phyloP scores from a whole-genome alignment of 805 yeast species.

The Tetrapisispora nanseiensis region DNA sequence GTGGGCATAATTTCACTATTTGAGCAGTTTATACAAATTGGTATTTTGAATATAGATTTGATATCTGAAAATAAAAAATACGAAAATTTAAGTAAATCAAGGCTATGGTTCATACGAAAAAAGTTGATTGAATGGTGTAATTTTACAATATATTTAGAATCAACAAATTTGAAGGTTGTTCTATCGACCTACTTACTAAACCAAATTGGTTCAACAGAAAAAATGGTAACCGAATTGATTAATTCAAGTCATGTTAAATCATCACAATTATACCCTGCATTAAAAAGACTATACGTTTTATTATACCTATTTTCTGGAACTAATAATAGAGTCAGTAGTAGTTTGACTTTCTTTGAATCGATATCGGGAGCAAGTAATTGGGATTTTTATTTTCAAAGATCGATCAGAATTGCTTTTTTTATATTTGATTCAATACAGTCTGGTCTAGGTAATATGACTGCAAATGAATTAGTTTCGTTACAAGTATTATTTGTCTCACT shows the following conservation, averaged over 20 bases:
- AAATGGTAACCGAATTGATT: conserved; percentile 4
- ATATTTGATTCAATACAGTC: conserved; percentile 14
- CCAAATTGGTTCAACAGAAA: conserved; percentile 7
- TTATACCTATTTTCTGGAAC: conserved; percentile 19
- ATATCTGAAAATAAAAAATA: conserved; percentile 3
- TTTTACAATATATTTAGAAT: conserved; percentile 8
- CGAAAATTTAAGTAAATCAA: conserved; percentile 3
- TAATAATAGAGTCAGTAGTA: conserved; percentile 8
- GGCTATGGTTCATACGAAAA: conserved; percentile 22
- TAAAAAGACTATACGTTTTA: conserved; percentile 13
- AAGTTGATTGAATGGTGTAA: conserved; percentile 22
- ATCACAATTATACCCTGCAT: conserved; percentile 4
- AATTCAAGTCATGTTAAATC: neutral
- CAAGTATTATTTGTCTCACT: conserved; percentile 13
- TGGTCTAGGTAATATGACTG: neutral
- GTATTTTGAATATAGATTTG: conserved; percentile 6
- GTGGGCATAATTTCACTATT: conserved; percentile 13
- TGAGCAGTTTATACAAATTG: conserved; percentile 11
- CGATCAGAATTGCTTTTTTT: conserved; percentile 19
- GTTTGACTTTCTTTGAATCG: conserved; percentile 12
- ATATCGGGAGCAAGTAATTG: conserved; percentile 14
- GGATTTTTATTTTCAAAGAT: conserved; percentile 20
- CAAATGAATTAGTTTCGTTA: conserved; percentile 6
- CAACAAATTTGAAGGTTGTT: conserved; percentile 2
- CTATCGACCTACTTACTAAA: conserved; percentile 6